A percentile compares a stretch with the other conserved stretches of the same genome.
phyloP scores from a whole-genome alignment of 441 rosid species.

The Aquilaria agallochum region DNA sequence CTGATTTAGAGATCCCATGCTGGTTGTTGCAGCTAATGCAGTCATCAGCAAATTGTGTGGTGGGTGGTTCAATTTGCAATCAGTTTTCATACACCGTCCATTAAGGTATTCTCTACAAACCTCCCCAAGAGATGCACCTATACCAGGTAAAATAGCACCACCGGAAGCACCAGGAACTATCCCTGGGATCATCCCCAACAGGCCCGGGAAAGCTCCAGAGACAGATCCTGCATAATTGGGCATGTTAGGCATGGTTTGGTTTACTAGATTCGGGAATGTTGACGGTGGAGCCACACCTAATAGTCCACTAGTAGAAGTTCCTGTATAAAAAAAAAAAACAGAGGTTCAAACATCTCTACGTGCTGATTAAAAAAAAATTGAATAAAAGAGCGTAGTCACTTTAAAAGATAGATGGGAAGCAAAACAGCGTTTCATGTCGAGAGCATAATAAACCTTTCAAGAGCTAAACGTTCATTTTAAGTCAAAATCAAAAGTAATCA shows the following conservation, averaged over 20 bases:
- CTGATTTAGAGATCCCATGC: slow-evolving; percentile 87
- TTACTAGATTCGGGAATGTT: slow-evolving; percentile 69
- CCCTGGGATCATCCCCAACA: slow-evolving; percentile 95
- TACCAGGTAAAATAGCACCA: slow-evolving; percentile 93
- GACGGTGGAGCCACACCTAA: slow-evolving; percentile 76
- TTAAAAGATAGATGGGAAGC: too few species aligned
- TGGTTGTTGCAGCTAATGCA: slow-evolving; percentile 86
- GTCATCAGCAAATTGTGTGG: slow-evolving; percentile 92
- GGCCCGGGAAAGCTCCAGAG: slow-evolving; percentile 91
- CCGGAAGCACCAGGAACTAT: slow-evolving; percentile 87
- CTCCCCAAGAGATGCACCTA: slow-evolving; percentile 97
- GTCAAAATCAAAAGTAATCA: too few species aligned
- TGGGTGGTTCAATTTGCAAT: slow-evolving; percentile 91
- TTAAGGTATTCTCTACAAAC: slow-evolving; percentile 93
- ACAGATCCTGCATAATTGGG: slow-evolving; percentile 96
- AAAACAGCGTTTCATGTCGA: too few species aligned
- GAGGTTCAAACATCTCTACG: background rate
- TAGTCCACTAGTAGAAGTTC: slow-evolving; percentile 74
- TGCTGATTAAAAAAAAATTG: too few species aligned
- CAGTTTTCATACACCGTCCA: slow-evolving; percentile 77
- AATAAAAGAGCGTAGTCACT: too few species aligned
- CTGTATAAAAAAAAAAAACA: slow-evolving; percentile 30
- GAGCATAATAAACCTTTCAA: too few species aligned
- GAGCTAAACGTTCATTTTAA: too few species aligned
- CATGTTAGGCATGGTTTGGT: slow-evolving; percentile 99